These are phyloP conservation scores for Beauveria brongniartii DNA, from an alignment of 2,329 filamentous ascomycete species.

Conservation along the genomic window DNA sequence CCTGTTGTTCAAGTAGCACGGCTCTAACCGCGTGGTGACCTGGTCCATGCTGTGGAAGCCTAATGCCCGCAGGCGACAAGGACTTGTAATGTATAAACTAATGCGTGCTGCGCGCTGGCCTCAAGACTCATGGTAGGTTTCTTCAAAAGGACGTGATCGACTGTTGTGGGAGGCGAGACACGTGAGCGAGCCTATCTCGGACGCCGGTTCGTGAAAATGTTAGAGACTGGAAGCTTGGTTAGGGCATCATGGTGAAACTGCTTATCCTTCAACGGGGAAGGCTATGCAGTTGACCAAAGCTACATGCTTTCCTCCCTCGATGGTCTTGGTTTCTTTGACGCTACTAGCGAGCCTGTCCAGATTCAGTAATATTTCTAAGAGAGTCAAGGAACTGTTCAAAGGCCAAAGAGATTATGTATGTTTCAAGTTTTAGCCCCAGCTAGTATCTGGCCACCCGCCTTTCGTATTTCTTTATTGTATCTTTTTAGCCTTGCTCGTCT, in stretches of 20 bases:
- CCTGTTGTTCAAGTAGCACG: too few species aligned
- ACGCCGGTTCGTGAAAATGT: not conserved
- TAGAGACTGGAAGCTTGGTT: not conserved
- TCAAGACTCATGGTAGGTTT: not conserved
- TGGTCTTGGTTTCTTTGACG: not conserved
- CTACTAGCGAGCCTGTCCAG: not conserved
- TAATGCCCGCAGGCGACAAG: too few species aligned
- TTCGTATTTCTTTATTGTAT: slow-evolving; percentile 22
- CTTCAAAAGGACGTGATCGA: too few species aligned
- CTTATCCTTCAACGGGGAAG: too few species aligned
- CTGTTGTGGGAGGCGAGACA: too few species aligned
- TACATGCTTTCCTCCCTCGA: too few species aligned
- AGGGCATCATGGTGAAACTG: too few species aligned
- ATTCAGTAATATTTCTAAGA: not conserved
- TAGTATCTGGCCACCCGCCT: not conserved
- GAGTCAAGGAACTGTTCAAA: not conserved
- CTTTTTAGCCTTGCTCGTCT: slow-evolving; percentile 26
- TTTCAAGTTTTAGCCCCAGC: not conserved
- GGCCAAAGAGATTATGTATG: not conserved
- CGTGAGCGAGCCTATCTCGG: not conserved
- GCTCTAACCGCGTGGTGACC: too few species aligned
- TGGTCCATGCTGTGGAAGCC: too few species aligned
- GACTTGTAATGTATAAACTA: too few species aligned
- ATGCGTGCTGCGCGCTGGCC: not conserved
- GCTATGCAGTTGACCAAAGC: too few species aligned